These are phyloP conservation scores for Hericium alpestre DNA, from an alignment of 768 basidiomycete genomes.

Conservation along the genomic window DNA sequence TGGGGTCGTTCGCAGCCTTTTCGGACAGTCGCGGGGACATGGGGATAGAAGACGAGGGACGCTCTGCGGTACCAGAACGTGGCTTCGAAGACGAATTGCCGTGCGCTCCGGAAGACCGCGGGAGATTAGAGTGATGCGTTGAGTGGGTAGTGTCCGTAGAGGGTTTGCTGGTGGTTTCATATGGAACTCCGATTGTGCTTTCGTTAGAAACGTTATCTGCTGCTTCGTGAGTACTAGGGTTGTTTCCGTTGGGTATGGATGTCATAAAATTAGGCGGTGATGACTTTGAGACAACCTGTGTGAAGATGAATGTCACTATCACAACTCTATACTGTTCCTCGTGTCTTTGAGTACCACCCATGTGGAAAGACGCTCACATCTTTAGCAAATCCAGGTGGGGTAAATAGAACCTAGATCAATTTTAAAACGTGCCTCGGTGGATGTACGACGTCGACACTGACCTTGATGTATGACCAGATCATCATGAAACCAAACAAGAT, in stretches of 20 bases:
- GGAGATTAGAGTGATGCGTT: background rate
- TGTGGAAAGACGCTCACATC: constrained; percentile 35
- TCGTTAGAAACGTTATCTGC: background rate
- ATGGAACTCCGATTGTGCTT: background rate
- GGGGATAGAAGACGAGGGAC: too few species aligned
- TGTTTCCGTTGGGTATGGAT: too few species aligned
- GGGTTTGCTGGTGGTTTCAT: background rate
- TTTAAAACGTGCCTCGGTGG: background rate
- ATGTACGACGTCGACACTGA: constrained; percentile 20
- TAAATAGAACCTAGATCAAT: constrained; percentile 42
- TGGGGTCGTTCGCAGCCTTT: background rate
- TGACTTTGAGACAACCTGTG: too few species aligned
- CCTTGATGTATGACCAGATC: constrained; percentile 72
- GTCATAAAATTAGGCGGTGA: too few species aligned
- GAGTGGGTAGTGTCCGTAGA: background rate
- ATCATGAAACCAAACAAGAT: constrained; percentile 55
- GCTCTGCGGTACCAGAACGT: too few species aligned
- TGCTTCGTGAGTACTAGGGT: too few species aligned
- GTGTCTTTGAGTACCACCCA: too few species aligned
- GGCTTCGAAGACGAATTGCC: too few species aligned
- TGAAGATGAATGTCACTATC: too few species aligned
- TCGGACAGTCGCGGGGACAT: background rate
- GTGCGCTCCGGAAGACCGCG: too few species aligned
- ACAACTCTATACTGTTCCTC: too few species aligned
- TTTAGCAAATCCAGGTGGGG: constrained; percentile 57